Evolutionary conservation across 176 grass and related monocot species (phyloP).

Genomic region (Otatea glauca): DNA sequence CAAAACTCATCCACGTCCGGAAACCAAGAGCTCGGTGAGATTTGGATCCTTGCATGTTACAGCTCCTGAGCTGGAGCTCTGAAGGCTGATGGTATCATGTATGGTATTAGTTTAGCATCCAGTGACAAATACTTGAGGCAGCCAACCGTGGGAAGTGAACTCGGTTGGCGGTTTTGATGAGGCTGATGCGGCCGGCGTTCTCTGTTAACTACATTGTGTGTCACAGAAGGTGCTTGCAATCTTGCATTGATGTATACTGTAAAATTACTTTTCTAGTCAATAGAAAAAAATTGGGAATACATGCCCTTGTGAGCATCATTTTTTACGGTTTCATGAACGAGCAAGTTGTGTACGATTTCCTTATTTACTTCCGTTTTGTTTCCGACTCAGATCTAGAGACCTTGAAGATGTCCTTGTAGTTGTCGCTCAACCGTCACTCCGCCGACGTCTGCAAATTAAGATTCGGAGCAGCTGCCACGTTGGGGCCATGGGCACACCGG

Average conservation of each 20-base stretch:
- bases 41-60: too few relatives aligned
- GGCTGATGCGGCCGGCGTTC: constrained; percentile 8
- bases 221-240: neutral
- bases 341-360: neutral
- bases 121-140: constrained; percentile 1
- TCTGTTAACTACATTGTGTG: neutral
- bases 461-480: too few relatives aligned
- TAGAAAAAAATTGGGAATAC: neutral
- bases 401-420: neutral
- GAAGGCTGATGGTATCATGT: neutral
- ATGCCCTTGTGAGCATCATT: neutral
- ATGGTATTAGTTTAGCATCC: constrained; percentile 13
- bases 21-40: too few relatives aligned
- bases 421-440: neutral
- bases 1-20: too few relatives aligned
- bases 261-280: neutral
- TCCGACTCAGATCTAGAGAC: neutral
- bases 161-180: constrained; percentile 37
- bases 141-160: neutral
- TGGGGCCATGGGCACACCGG: too few relatives aligned
- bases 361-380: neutral
- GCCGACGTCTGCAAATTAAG: neutral
- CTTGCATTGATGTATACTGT: neutral
- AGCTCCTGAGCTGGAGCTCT: constrained; percentile 12
- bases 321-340: neutral